Conservation (phyloP, 2,329 filamentous ascomycete species). For the Aspergillus amoenus region DNA sequence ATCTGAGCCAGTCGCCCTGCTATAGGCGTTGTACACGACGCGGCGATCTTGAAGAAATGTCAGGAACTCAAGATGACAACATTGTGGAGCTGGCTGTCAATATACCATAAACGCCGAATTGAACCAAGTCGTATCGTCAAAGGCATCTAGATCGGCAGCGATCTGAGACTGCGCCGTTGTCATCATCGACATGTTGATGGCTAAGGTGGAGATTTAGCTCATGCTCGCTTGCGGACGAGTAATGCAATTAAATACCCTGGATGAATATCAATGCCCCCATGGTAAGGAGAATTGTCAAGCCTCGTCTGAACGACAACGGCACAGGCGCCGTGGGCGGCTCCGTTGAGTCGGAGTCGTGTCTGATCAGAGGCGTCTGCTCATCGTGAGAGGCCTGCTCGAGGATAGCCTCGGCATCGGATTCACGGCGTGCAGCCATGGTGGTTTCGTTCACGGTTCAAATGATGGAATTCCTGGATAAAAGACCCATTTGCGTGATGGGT, state of each 20-base stretch:
- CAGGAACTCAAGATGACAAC: neutral
- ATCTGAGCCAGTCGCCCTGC: conserved; percentile 71
- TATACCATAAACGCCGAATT: conserved; percentile 69
- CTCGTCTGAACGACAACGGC: conserved; percentile 11
- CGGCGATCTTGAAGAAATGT: conserved; percentile 48
- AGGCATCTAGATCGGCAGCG: conserved; percentile 71
- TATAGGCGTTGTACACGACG: conserved; percentile 64
- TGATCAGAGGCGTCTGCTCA: conserved; percentile 18
- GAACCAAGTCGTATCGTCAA: conserved; percentile 75
- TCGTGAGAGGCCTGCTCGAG: conserved; percentile 8
- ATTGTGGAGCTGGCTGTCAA: neutral
- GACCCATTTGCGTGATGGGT: neutral
- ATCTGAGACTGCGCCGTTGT: conserved; percentile 78
- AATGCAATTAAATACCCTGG: conserved; percentile 12
- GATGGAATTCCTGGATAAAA: neutral
- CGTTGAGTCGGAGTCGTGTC: neutral
- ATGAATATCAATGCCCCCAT: conserved; percentile 21
- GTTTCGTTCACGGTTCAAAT: neutral
- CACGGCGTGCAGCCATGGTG: conserved; percentile 9
- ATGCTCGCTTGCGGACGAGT: neutral
- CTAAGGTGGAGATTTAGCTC: conserved; percentile 27
- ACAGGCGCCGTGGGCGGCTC: neutral
- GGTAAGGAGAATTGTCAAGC: conserved; percentile 12
- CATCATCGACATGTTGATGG: conserved; percentile 75
- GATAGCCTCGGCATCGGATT: neutral